Evolutionary conservation across 331 rosid genomes (phyloP), one percentile per base, ranked within the genome.

Genomic region (Rosa hybrid): DNA sequence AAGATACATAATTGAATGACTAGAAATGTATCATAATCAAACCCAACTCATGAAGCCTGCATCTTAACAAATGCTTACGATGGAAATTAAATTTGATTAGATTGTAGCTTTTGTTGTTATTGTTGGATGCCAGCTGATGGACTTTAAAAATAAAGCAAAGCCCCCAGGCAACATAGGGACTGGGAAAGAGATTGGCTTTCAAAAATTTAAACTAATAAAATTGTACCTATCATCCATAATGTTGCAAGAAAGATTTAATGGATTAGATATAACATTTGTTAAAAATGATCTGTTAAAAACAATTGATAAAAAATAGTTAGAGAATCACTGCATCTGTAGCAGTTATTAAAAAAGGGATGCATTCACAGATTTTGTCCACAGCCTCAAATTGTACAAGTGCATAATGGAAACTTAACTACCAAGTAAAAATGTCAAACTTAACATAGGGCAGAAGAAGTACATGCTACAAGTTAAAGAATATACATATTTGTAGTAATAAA

Each of bases 1-100:
- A 71, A 39, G 73, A 13, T 44, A 57, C 45, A 65, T 76, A 81
- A 71, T 44, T 27, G 44, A 30, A 64, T 27, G 44, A 14, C 20
- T 13, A 62, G 41, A 62, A 25, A 63, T 42, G 30, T 63, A 30
- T 27, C 20, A 62, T 16, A 21, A 30, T 34, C 11, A 7, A 67
- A 38, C 17, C 17, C 7, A 6, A 30, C 17, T 56, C 20, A 6
- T 6, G 6, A 38, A 67, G 2, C 17, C 71, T 6, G 45, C 71
- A 30, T 67, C 46, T 30, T 34, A 30, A 34, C n/a, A 38, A 14
- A 30, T 67, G 20, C 11, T 13, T 67, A 63, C 13, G 67, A 34
- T 16, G 12, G 71, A 38, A 67, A 38, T 16, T 8, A 14, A 38
- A 16, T 13, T 45, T 14, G 1, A 65, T 30, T 16, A 64, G 1